Percentiles rank a stretch among this genome's conserved stretches.
Evolutionary conservation across 306 rosid genomes (phyloP).

Genomic region (Castanea crenata): DNA sequence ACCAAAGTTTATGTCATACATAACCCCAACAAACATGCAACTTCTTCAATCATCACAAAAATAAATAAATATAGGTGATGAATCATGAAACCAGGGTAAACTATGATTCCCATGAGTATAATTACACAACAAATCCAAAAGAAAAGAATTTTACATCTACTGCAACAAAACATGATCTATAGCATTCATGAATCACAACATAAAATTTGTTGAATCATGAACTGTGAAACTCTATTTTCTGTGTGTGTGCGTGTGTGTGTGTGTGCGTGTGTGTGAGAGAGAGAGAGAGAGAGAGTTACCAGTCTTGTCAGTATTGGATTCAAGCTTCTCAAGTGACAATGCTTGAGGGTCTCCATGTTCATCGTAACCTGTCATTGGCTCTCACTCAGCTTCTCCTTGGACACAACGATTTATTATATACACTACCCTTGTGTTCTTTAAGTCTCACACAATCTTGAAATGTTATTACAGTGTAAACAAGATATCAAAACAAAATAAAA

Average conservation of each 20-base stretch:
- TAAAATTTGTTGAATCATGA: background rate
- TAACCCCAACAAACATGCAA: background rate
- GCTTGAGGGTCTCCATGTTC: slow-evolving; percentile 22
- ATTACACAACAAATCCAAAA: no score
- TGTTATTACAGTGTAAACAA: no score
- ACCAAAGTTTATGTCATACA: no score
- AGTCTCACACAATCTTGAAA: no score
- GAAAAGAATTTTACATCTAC: no score
- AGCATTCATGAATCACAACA: background rate
- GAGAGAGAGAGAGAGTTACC: slow-evolving; percentile 15
- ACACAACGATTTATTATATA: background rate
- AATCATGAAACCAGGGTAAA: no score
- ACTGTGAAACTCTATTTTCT: background rate
- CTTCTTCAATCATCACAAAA: background rate
- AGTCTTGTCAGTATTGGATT: slow-evolving; percentile 6
- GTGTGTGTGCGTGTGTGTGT: no score
- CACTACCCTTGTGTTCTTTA: background rate
- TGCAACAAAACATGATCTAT: no score
- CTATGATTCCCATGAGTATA: no score
- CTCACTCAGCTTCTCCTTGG: background rate
- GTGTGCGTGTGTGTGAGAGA: background rate
- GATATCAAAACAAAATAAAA: no score
- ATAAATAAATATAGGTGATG: no score
- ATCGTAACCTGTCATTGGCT: slow-evolving; percentile 11
- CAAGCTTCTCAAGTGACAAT: slow-evolving; percentile 2